Evolutionary conservation across 23 red algal species (phyloP).

Genomic region (Gracilariopsis chorda): DNA sequence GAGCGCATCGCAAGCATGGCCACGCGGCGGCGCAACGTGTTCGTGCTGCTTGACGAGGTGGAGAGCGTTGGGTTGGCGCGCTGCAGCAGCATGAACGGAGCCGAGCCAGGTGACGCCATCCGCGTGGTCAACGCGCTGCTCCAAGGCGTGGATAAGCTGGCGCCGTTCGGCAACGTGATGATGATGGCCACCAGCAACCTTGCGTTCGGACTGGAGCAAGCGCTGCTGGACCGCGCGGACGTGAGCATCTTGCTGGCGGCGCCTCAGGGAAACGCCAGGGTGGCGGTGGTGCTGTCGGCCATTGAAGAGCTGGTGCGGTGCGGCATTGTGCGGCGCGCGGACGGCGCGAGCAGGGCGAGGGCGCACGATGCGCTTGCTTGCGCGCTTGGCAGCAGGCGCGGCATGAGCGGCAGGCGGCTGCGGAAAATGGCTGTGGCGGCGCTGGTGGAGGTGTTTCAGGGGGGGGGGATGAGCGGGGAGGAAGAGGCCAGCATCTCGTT

Average conservation of each 20-base stretch:
- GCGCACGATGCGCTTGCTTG: not conserved
- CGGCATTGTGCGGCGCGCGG: not conserved
- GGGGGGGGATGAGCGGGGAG: not conserved
- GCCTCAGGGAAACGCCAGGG: not conserved
- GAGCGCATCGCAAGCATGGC: not conserved
- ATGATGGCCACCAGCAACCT: slow-evolving; percentile 65
- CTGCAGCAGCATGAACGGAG: not conserved
- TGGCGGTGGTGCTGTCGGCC: not conserved
- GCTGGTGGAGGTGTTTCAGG: not conserved
- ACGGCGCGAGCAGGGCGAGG: not conserved
- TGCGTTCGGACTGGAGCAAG: slow-evolving; percentile 36
- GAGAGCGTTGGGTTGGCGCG: slow-evolving; percentile 41
- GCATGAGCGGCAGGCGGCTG: not conserved
- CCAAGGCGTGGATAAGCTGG: slow-evolving; percentile 36
- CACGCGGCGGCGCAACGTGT: not conserved
- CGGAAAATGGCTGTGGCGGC: not conserved
- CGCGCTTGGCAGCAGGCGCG: not conserved
- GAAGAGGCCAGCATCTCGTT: not conserved
- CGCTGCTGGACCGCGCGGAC: slow-evolving; percentile 69
- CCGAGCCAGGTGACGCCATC: slow-evolving; percentile 67
- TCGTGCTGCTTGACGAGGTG: slow-evolving; percentile 72
- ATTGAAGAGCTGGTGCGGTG: not conserved
- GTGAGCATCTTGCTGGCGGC: slow-evolving; percentile 7
- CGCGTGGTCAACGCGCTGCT: slow-evolving; percentile 81
- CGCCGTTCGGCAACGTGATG: slow-evolving; percentile 41